Percentiles rank a stretch among this genome's conserved stretches.
Conservation (phyloP, 179 eudicot species). For the Drosera spatulata region DNA sequence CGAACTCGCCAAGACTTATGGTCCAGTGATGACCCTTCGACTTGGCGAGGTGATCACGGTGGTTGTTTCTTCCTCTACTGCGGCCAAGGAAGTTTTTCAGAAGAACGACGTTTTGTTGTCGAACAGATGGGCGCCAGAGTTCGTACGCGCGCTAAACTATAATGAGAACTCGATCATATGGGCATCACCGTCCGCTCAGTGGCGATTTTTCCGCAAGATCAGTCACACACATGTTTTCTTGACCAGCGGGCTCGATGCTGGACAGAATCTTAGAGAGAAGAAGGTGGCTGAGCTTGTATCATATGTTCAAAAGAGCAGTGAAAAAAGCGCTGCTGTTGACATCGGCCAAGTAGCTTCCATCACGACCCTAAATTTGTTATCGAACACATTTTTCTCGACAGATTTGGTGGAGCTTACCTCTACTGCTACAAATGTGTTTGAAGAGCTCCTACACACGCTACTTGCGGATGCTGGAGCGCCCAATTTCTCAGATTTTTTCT, state of each 20-base stretch:
- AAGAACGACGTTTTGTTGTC: background rate
- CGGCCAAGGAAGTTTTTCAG: slow-evolving; percentile 2
- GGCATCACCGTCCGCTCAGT: background rate
- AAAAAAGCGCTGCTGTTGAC: slow-evolving; percentile 9
- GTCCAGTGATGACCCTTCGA: slow-evolving; percentile 2
- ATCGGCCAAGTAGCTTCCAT: slow-evolving; percentile 19
- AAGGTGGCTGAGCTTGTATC: slow-evolving; percentile 6
- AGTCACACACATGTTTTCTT: background rate
- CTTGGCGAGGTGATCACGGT: background rate
- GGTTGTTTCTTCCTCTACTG: slow-evolving; percentile 3
- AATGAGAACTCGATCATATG: background rate
- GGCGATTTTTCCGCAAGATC: background rate
- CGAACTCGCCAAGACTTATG: slow-evolving; percentile 2
- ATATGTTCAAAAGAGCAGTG: background rate
- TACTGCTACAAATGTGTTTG: slow-evolving; percentile 18
- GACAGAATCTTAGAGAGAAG: background rate
- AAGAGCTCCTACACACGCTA: slow-evolving; percentile 8
- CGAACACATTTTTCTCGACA: slow-evolving; percentile 25
- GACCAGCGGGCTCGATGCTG: background rate
- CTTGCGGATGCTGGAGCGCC: too few relatives aligned
- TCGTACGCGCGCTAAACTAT: background rate
- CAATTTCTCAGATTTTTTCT: too few relatives aligned
- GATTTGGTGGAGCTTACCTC: slow-evolving; percentile 21
- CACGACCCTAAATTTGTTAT: slow-evolving; percentile 21
- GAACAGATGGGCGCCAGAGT: background rate